Conservation (phyloP, 2,329 filamentous ascomycete genomes). For the Achaetomium macrosporum region DNA sequence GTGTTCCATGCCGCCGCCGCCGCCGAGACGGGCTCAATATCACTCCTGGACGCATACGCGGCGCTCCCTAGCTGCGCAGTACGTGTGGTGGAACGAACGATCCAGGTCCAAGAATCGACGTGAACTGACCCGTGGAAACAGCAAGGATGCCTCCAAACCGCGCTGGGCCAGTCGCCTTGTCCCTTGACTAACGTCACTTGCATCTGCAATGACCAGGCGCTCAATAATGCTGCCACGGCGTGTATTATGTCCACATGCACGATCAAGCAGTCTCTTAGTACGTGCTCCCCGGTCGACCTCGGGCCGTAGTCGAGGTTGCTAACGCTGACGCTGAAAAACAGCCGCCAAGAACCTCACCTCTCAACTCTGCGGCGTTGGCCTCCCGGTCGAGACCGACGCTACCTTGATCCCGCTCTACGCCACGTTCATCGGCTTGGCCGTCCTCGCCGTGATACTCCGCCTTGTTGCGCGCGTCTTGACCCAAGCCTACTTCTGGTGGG, state of each 20-base stretch:
- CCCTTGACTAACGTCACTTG: conserved; percentile 18
- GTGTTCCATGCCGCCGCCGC: conserved; percentile 5
- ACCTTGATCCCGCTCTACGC: conserved; percentile 15
- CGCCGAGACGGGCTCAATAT: conserved; percentile 1
- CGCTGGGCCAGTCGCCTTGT: conserved; percentile 1
- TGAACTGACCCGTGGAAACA: not conserved
- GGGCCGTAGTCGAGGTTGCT: not conserved
- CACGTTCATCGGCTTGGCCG: conserved; percentile 19
- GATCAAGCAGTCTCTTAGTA: conserved; percentile 17
- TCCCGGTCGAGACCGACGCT: not conserved
- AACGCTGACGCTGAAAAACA: conserved; percentile 4
- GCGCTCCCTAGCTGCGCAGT: conserved; percentile 14
- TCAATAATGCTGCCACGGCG: conserved; percentile 23
- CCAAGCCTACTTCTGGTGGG: conserved; percentile 25
- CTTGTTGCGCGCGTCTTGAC: conserved; percentile 22
- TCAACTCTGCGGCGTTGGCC: conserved; percentile 9
- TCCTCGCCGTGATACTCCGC: conserved; percentile 19
- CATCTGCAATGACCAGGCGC: conserved; percentile 30
- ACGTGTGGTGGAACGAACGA: not conserved
- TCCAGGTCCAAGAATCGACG: not conserved
- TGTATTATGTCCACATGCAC: conserved; percentile 15
- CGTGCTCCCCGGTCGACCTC: not conserved
- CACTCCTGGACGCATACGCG: conserved; percentile 3
- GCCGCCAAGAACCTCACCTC: conserved; percentile 17
- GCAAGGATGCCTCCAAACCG: not conserved